Conservation (phyloP, 2,329 filamentous ascomycete genomes). For the Venturiaceae sp. region DNA sequence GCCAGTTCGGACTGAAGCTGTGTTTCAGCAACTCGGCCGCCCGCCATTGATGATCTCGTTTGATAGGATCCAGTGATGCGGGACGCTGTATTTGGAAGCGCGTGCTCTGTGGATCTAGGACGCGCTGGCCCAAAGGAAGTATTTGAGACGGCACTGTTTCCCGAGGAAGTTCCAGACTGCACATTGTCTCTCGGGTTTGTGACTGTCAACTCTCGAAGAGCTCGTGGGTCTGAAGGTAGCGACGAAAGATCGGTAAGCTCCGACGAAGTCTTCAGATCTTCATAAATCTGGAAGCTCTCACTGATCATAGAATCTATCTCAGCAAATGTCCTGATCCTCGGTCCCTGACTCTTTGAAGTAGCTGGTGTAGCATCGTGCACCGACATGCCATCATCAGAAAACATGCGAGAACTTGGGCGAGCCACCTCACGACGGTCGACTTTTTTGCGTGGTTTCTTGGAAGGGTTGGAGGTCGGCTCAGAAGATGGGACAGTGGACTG, state of each 20-base stretch:
- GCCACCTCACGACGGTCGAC: background rate
- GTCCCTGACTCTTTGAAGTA: background rate
- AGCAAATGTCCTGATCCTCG: background rate
- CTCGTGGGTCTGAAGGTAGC: background rate
- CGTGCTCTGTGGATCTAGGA: background rate
- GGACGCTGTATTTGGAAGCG: background rate
- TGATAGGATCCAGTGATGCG: background rate
- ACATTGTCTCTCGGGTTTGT: background rate
- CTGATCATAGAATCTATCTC: background rate
- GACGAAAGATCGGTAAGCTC: constrained; percentile 1
- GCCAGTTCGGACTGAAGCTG: background rate
- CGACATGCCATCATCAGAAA: background rate
- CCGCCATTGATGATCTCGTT: background rate
- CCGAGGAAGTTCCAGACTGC: background rate
- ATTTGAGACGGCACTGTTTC: background rate
- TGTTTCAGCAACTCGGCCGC: background rate
- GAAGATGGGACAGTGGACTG: background rate
- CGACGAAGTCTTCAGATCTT: background rate
- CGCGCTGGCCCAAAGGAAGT: background rate
- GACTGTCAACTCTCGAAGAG: background rate
- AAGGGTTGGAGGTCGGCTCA: background rate
- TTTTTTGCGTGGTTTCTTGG: constrained; percentile 2
- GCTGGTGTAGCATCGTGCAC: background rate
- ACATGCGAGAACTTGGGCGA: background rate
- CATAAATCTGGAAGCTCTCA: background rate